phyloP scores from a whole-genome alignment of 257 asterid genomes.

The Petunia secreta region DNA sequence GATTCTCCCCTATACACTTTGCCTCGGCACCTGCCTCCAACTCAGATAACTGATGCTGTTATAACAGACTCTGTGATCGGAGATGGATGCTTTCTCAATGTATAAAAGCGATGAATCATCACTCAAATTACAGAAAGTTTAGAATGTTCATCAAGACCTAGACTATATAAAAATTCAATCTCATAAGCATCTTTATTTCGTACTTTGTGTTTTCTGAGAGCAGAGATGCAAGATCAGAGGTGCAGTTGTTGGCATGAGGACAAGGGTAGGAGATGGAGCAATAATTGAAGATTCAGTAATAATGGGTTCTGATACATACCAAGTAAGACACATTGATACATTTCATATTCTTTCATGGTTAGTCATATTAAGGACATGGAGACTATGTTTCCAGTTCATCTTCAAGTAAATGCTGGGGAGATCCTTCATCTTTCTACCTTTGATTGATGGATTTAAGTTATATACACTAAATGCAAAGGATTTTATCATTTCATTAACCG shows the following conservation, averaged over 20 bases:
- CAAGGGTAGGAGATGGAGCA: constrained; percentile 65
- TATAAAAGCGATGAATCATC: constrained; percentile 39
- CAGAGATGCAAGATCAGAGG: constrained; percentile 84
- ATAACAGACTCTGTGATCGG: constrained; percentile 76
- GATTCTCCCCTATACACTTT: constrained; percentile 72
- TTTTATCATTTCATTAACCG: no score
- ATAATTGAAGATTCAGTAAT: constrained; percentile 76
- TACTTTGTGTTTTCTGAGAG: constrained; percentile 20
- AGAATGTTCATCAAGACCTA: not conserved
- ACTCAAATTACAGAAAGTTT: not conserved
- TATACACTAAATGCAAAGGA: no score
- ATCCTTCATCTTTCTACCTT: not conserved
- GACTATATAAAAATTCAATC: not conserved
- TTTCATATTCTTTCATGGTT: not conserved
- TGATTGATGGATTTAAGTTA: not conserved
- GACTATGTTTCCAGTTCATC: constrained; percentile 20
- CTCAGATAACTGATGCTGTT: constrained; percentile 66
- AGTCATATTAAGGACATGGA: constrained; percentile 19
- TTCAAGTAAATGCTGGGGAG: not conserved
- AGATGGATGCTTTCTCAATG: constrained; percentile 80
- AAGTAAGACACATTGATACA: constrained; percentile 44
- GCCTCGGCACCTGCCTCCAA: constrained; percentile 93
- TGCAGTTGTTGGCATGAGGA: constrained; percentile 76
- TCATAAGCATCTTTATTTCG: not conserved
- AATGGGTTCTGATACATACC: constrained; percentile 74